Conservation (phyloP, 1,139 yeast species). For the Arxiozyma heterogenica region DNA sequence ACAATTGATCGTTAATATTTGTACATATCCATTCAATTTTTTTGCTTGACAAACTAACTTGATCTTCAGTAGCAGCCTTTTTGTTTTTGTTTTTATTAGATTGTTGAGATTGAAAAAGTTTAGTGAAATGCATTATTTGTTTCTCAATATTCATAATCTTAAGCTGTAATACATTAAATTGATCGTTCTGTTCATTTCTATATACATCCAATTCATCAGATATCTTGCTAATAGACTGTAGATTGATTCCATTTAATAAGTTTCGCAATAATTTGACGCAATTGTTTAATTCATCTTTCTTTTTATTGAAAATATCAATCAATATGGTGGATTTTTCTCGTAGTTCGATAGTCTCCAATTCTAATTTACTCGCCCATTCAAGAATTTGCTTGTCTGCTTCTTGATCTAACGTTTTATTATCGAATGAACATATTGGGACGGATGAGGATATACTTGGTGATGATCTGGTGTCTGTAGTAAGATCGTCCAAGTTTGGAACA, state of each 20-base stretch:
- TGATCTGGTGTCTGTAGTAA: conserved; percentile 4
- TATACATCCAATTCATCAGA: background rate
- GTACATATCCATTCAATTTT: background rate
- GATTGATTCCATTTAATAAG: background rate
- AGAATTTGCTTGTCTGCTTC: conserved; percentile 32
- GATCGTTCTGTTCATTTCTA: background rate
- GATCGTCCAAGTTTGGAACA: background rate
- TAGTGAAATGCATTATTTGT: background rate
- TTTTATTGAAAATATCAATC: conserved; percentile 10
- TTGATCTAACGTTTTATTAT: conserved; percentile 6
- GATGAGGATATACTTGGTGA: conserved; percentile 3
- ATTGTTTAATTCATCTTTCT: conserved; percentile 2
- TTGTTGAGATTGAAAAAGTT: background rate
- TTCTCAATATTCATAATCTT: background rate
- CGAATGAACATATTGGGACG: conserved; percentile 1
- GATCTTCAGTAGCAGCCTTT: background rate
- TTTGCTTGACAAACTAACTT: background rate
- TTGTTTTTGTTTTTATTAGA: background rate
- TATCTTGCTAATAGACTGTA: background rate
- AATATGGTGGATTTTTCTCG: conserved; percentile 30
- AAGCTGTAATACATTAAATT: no score
- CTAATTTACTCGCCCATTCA: conserved; percentile 40
- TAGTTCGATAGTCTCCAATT: conserved; percentile 37
- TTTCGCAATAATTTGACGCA: background rate
- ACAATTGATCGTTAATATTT: background rate